Evolutionary conservation across 305 asterid species (phyloP).

Genomic region (Coffea humblotiana): DNA sequence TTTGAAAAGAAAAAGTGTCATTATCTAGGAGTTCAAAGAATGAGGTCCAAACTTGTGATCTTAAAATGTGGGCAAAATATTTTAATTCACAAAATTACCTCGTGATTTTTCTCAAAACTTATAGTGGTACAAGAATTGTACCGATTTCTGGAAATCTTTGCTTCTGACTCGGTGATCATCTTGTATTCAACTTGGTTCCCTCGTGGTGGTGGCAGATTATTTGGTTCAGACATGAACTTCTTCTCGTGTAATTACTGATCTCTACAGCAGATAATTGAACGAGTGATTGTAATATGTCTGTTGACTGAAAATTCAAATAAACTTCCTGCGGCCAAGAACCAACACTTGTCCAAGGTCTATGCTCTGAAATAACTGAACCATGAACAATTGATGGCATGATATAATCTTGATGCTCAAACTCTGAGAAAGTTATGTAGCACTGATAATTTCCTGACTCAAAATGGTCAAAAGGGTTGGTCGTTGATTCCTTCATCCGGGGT

Average conservation of each 20-base stretch:
- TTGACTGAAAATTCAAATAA: background rate
- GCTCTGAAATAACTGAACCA: background rate
- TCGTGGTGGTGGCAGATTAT: too few species aligned
- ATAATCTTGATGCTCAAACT: background rate
- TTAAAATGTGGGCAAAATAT: background rate
- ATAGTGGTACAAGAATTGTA: background rate
- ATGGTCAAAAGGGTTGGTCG: background rate
- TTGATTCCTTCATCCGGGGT: background rate
- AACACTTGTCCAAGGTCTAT: background rate
- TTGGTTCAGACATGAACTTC: too few species aligned
- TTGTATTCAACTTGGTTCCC: background rate
- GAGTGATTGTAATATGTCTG: slow-evolving; percentile 5
- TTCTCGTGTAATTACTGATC: background rate
- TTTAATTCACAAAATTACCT: background rate
- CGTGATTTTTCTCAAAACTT: background rate
- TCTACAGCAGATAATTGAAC: slow-evolving; percentile 5
- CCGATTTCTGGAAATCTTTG: background rate
- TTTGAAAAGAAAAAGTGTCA: background rate
- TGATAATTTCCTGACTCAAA: background rate
- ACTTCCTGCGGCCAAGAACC: background rate
- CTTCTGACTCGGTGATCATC: background rate
- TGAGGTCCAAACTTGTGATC: background rate
- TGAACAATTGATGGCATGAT: background rate
- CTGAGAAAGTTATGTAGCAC: background rate
- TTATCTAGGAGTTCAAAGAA: slow-evolving; percentile 6